phyloP scores from a whole-genome alignment of 2,329 filamentous ascomycete genomes.

The Penicillium nordicum region DNA sequence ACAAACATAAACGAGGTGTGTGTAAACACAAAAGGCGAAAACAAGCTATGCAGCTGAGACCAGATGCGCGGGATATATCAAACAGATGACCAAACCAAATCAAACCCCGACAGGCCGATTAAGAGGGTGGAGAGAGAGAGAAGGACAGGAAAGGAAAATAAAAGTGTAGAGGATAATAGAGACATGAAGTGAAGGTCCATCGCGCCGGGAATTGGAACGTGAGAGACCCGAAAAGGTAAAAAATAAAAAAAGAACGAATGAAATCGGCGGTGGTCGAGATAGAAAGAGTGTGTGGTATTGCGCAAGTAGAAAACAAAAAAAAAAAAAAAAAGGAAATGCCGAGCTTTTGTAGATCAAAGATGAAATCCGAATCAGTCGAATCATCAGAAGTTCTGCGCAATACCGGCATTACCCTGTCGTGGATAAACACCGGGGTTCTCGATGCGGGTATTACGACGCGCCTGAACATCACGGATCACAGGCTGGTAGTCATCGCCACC shows the following conservation, averaged over 20 bases:
- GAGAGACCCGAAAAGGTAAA: slow-evolving; percentile 8
- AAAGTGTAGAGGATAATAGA: slow-evolving; percentile 20
- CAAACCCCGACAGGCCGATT: slow-evolving; percentile 7
- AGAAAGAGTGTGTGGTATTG: slow-evolving; percentile 10
- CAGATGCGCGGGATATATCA: slow-evolving; percentile 25
- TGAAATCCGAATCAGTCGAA: slow-evolving; percentile 23
- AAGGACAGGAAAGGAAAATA: slow-evolving; percentile 5
- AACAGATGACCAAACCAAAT: slow-evolving; percentile 14
- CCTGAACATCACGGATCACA: slow-evolving; percentile 88
- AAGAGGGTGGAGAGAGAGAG: not conserved
- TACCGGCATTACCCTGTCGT: slow-evolving; percentile 84
- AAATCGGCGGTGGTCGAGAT: slow-evolving; percentile 17
- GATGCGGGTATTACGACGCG: slow-evolving; percentile 88
- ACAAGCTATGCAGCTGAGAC: slow-evolving; percentile 15
- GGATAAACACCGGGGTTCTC: slow-evolving; percentile 87
- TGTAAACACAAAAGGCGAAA: slow-evolving; percentile 3
- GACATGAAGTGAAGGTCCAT: slow-evolving; percentile 27
- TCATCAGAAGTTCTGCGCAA: slow-evolving; percentile 86
- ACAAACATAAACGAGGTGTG: not conserved
- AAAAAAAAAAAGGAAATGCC: slow-evolving; percentile 5
- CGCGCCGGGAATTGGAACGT: slow-evolving; percentile 19
- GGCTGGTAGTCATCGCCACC: slow-evolving; percentile 62
- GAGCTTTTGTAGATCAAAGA: slow-evolving; percentile 14
- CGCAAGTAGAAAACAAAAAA: slow-evolving; percentile 2
- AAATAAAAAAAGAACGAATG: slow-evolving; percentile 15